Evolutionary conservation across 192 early-diverging fungal species (phyloP), one percentile per base, ranked within the genome.

Genomic region (Allomyces javanicus): DNA sequence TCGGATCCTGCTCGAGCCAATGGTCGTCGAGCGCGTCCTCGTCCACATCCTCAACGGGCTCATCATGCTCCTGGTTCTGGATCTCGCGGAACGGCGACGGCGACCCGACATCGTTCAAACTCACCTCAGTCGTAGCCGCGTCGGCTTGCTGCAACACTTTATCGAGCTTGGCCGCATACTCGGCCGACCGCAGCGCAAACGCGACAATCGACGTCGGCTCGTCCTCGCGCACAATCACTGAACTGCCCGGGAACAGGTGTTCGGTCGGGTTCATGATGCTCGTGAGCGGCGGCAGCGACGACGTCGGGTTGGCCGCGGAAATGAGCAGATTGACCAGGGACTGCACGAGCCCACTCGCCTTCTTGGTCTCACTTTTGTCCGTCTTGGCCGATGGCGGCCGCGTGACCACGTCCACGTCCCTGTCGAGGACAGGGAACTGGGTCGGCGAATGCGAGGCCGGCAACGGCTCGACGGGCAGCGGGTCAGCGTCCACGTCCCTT

Each of bases 121-220:
- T 78, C 76, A 23, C 68, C 76, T 25, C 50, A 43, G 24, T 69
- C 69, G 21, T 70, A 62, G 58, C 74, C 73, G 71, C 64, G 72
- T 66, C 10, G 66, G 65, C 61, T 69, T 70, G 14, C 70, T 67
- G 67, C 58, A 64, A 65, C 66, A 24, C 62, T 9, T 62, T 23
- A 7, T 25, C 66, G 44, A 66, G 62, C 69, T 62, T 62, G 73
- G 61, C 24, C 10, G 17, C 17, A n/a, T 58, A 58, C 21, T 58
- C 50, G n/a, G 63, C 68, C 24, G 67, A 86, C 74, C 84, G 80
- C 40, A 97, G 75, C 0, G 94, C 87, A 72, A 89, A 87, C 4
- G 94, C 88, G 66, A 97, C 91, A 65, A 97, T 94, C 0, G 92
- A 90, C 69, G 89, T 90, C 3, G 92, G 93, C 69, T 97, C 92